These are phyloP conservation scores for Mucor mucedo DNA, from an alignment of 371 early-diverging fungal genomes.

Conservation along the genomic window DNA sequence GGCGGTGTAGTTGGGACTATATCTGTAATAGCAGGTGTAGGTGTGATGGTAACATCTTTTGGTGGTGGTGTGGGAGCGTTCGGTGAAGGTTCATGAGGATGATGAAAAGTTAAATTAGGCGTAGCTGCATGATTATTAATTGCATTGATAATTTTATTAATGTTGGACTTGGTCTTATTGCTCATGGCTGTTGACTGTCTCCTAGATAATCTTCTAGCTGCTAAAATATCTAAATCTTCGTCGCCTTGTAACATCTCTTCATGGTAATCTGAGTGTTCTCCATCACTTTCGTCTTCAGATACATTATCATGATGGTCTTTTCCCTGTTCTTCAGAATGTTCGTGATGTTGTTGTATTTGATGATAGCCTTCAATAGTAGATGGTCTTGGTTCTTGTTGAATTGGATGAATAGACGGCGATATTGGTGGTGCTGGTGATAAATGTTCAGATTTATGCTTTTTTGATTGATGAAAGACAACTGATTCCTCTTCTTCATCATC, in stretches of 20 bases:
- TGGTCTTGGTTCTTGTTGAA: constrained; percentile 6
- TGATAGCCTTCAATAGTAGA: constrained; percentile 1
- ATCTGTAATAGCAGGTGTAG: neutral
- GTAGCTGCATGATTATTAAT: neutral
- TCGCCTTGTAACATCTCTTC: constrained; percentile 64
- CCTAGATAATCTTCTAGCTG: constrained; percentile 14
- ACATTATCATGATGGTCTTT: neutral
- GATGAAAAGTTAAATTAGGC: constrained; percentile 1
- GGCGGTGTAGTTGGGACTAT: neutral
- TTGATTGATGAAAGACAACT: constrained; percentile 1
- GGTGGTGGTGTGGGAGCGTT: neutral
- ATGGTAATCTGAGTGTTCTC: constrained; percentile 59
- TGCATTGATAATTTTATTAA: neutral
- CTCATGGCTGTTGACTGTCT: constrained; percentile 13
- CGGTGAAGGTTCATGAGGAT: neutral
- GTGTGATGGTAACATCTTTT: neutral
- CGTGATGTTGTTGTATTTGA: neutral
- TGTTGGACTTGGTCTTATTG: neutral
- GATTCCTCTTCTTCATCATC: neutral
- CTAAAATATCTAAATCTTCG: constrained; percentile 11
- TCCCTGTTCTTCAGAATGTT: too few species aligned
- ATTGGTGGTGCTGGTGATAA: neutral
- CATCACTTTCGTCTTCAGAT: constrained; percentile 45
- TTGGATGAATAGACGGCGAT: constrained; percentile 24
- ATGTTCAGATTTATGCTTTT: constrained; percentile 10